A percentile compares a stretch with the other conserved stretches of the same genome.
Conservation (phyloP, 768 basidiomycete species). For the Calocybe gangraenosa region DNA sequence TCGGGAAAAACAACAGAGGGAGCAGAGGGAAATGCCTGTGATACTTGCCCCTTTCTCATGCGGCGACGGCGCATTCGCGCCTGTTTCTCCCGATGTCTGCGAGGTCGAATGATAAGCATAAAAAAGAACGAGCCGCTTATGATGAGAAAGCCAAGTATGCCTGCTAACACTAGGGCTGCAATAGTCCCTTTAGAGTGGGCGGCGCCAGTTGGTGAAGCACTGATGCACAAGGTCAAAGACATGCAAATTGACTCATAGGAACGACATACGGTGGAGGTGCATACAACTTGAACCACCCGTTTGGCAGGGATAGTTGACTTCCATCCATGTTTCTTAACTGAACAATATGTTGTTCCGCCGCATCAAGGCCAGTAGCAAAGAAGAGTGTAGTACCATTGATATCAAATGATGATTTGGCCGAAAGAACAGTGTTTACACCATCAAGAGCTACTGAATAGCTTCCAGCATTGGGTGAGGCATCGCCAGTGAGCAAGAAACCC, state of each 20-base stretch:
- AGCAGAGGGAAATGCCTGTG: slow-evolving; percentile 16
- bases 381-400: slow-evolving; percentile 54
- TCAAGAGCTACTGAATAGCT: slow-evolving; percentile 49
- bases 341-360: slow-evolving; percentile 42
- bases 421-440: slow-evolving; percentile 40
- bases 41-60: slow-evolving; percentile 15
- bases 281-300: slow-evolving; percentile 48
- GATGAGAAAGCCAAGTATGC: slow-evolving; percentile 46
- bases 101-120: slow-evolving; percentile 46
- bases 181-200: slow-evolving; percentile 50
- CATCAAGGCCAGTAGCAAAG: slow-evolving; percentile 57
- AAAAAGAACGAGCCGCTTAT: slow-evolving; percentile 36
- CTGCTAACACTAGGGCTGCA: slow-evolving; percentile 60
- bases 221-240: not conserved
- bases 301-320: slow-evolving; percentile 41
- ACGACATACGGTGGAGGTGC: slow-evolving; percentile 22
- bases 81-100: slow-evolving; percentile 25
- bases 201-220: slow-evolving; percentile 8
- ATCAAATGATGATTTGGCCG: slow-evolving; percentile 50
- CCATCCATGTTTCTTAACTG: slow-evolving; percentile 55
- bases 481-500: slow-evolving; percentile 56
- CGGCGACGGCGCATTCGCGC: slow-evolving; percentile 9
- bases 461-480: slow-evolving; percentile 54
- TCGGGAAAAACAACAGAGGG: slow-evolving; percentile 10
- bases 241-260: not conserved